Percentiles rank a stretch among this genome's conserved stretches.
These are phyloP conservation scores for Metroxylon sagu DNA, from an alignment of 176 grass and related monocot genomes.

Conservation along the genomic window DNA sequence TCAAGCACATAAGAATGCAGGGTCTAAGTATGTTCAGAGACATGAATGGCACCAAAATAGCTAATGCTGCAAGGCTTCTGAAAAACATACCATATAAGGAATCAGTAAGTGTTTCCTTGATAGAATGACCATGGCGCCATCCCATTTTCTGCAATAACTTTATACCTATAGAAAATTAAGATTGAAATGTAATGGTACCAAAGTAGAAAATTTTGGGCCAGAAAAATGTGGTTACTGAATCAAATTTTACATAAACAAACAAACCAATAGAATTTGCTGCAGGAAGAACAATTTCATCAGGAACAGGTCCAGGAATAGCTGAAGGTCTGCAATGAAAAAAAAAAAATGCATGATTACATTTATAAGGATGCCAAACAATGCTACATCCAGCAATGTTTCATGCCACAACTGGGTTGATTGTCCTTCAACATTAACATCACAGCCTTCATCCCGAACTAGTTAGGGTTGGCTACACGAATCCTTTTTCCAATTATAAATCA, in stretches of 20 bases:
- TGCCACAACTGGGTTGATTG: not conserved
- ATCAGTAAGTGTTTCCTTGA: conserved; percentile 72
- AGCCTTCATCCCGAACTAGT: no score
- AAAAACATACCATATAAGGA: conserved; percentile 72
- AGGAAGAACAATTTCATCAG: conserved; percentile 79
- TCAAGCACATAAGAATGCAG: no score
- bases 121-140: conserved; percentile 85
- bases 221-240: no score
- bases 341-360: not conserved
- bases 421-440: no score
- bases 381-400: no score
- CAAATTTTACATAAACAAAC: conserved; percentile 13
- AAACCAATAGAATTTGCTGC: conserved; percentile 67
- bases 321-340: conserved; percentile 44
- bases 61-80: not conserved
- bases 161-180: conserved; percentile 34
- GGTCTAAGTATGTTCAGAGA: no score
- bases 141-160: conserved; percentile 94
- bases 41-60: no score
- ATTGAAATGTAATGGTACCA: not conserved
- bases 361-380: no score
- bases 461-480: no score
- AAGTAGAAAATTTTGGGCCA: not conserved
- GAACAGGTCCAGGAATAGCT: conserved; percentile 83
- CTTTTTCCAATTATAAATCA: no score